Conservation (phyloP, 2,329 filamentous ascomycete species). For the Ophiostoma australiae region DNA sequence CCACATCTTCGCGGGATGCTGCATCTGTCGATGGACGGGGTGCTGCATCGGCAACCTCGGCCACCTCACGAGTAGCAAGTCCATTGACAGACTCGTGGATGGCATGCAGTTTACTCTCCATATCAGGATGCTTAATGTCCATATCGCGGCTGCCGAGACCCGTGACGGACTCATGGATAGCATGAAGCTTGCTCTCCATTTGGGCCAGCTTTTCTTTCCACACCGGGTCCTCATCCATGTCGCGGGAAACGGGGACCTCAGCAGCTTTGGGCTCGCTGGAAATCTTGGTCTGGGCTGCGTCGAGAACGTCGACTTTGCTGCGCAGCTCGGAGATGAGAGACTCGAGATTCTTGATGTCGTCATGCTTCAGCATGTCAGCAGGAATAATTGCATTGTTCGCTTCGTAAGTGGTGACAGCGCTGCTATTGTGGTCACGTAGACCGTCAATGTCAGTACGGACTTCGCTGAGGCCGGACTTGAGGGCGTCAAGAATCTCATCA, state of each 20-base stretch:
- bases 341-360: slow-evolving; percentile 83
- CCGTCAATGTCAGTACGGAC: slow-evolving; percentile 74
- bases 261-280: background rate
- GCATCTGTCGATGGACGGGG: slow-evolving; percentile 38
- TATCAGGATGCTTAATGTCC: slow-evolving; percentile 17
- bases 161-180: slow-evolving; percentile 24
- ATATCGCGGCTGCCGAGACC: slow-evolving; percentile 29
- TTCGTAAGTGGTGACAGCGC: slow-evolving; percentile 50
- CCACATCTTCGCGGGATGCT: slow-evolving; percentile 75
- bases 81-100: slow-evolving; percentile 12
- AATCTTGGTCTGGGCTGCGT: slow-evolving; percentile 33
- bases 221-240: slow-evolving; percentile 19
- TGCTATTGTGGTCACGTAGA: slow-evolving; percentile 55
- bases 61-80: background rate
- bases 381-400: slow-evolving; percentile 46
- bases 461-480: slow-evolving; percentile 73
- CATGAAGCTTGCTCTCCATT: slow-evolving; percentile 50
- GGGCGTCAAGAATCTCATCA: slow-evolving; percentile 81
- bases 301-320: slow-evolving; percentile 76
- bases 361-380: slow-evolving; percentile 54
- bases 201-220: slow-evolving; percentile 34
- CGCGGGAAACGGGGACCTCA: background rate
- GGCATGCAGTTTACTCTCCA: slow-evolving; percentile 13
- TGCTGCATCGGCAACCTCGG: slow-evolving; percentile 28
- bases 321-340: slow-evolving; percentile 74